Conservation (phyloP, 352 stramenopile genomes). For the Pilasporangium apinafurcum region DNA sequence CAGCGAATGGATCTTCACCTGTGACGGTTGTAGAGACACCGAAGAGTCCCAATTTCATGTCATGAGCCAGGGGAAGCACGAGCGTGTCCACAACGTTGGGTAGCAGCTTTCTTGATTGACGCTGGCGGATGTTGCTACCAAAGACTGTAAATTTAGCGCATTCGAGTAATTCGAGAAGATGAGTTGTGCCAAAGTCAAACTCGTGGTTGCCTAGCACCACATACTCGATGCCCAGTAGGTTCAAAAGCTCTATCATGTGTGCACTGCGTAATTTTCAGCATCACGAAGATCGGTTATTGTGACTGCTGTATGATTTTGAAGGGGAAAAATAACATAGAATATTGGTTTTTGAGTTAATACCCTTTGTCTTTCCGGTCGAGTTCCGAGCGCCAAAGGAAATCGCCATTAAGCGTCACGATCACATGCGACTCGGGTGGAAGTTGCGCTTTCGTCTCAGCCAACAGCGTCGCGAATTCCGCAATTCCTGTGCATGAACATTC, state of each 20-base stretch:
- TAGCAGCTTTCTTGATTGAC: slow-evolving; percentile 20
- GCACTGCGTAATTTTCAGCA: slow-evolving; percentile 31
- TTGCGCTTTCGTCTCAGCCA: slow-evolving; percentile 14
- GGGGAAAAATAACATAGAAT: background rate
- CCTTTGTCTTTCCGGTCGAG: slow-evolving; percentile 65
- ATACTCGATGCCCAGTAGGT: slow-evolving; percentile 41
- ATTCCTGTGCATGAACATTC: slow-evolving; percentile 14
- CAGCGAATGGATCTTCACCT: slow-evolving; percentile 39
- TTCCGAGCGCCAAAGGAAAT: slow-evolving; percentile 67
- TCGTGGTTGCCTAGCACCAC: slow-evolving; percentile 79
- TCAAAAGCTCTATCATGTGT: slow-evolving; percentile 64
- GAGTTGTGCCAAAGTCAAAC: slow-evolving; percentile 55
- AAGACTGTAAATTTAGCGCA: slow-evolving; percentile 42
- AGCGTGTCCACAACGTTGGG: slow-evolving; percentile 26
- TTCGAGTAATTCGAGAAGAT: slow-evolving; percentile 27
- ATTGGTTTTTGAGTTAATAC: slow-evolving; percentile 11
- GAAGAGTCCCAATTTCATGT: slow-evolving; percentile 42
- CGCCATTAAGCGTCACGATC: slow-evolving; percentile 62
- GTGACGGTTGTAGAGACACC: slow-evolving; percentile 52
- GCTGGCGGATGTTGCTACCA: slow-evolving; percentile 49
- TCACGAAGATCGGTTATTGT: no score
- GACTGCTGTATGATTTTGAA: no score
- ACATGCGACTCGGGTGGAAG: slow-evolving; percentile 23
- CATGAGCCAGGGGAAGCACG: slow-evolving; percentile 26
- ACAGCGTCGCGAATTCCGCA: slow-evolving; percentile 49